Base-by-base conservation (phyloP, 140 eudicot species). In the Oenanthe javanica region DNA sequence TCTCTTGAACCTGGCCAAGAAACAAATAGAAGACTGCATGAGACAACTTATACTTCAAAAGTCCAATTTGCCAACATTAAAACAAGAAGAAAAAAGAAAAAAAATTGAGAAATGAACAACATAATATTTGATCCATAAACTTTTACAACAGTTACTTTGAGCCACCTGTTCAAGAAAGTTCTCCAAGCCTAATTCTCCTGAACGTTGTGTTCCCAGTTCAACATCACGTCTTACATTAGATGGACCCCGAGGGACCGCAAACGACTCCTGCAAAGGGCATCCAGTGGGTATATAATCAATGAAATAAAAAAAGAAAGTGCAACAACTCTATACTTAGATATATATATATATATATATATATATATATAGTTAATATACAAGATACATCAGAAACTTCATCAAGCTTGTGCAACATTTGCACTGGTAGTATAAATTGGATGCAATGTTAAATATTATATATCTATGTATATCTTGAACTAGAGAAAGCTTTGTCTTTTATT, bases 121-220 rank as follows among this genome's bases (percentile, higher is more conserved):
- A 27, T 13, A 27, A 49, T 4, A 73, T 9, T 54, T 55, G 2
- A 13, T 14, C 50, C 54, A 69, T 50, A n/a, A 19, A 43, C 43
- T 6, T 21, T 5, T 11, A n/a, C 4, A 64, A 54, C 9, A 85
- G 48, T 61, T 79, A 67, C 79, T 46, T 27, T 14, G 21, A 72
- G 84, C 40, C 52, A 95, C 99, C 99, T 93, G 87, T 83, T 90
- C 88, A 85, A 91, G 93, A 85, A 96, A 96, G 54, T 82, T 85
- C 43, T 91, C 97, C 87, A 96, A 83, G 51, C 96, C 99, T 67
- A 86, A 84, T 23, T 96, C 98, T 70, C 90, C 97, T 43, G 96
- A 86, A 50, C 74, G 86, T 76, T 89, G 92, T 69, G 86, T 55
- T 86, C 97, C 99, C 97, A 91, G 88, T 86, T 96, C 99, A 82